Conservation (phyloP, 1,284 basidiomycete species). For the Sutorius eximius region DNA sequence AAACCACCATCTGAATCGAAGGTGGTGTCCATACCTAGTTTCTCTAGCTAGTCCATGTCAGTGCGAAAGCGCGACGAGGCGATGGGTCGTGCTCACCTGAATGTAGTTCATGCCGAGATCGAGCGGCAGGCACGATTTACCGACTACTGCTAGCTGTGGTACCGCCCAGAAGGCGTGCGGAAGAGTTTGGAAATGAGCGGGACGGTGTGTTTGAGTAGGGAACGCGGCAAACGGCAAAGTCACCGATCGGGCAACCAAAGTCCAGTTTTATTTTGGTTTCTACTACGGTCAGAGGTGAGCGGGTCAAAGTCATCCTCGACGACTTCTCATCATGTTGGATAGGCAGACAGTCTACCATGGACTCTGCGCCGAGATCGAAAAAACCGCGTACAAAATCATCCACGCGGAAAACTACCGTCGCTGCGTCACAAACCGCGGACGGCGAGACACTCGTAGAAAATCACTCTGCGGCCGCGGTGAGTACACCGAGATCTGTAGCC, state of each 20-base stretch:
- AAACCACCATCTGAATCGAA: not conserved
- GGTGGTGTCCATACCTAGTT: conserved; percentile 26
- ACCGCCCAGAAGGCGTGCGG: conserved; percentile 3
- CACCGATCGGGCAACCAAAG: conserved; percentile 21
- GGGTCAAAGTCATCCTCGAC: not conserved
- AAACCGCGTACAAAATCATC: conserved; percentile 54
- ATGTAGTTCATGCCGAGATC: conserved; percentile 34
- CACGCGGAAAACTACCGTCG: conserved; percentile 44
- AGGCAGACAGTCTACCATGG: conserved; percentile 29
- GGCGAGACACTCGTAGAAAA: conserved; percentile 32
- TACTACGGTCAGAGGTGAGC: conserved; percentile 4
- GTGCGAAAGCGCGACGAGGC: not conserved
- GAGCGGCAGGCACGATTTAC: not conserved
- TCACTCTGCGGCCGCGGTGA: conserved; percentile 17
- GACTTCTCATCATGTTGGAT: not conserved
- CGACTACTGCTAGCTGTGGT: conserved; percentile 3
- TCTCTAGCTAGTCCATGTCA: conserved; percentile 32
- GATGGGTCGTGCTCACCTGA: conserved; percentile 22
- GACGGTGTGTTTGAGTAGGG: not conserved
- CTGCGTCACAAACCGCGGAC: not conserved
- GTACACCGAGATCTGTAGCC: not conserved
- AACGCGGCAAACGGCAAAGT: not conserved
- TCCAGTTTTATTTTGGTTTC: conserved; percentile 1
- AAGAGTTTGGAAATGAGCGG: not conserved
- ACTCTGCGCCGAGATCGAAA: conserved; percentile 47